Evolutionary conservation across 1,284 basidiomycete species (phyloP).

Genomic region (Pseudozyma tsukubaensis): DNA sequence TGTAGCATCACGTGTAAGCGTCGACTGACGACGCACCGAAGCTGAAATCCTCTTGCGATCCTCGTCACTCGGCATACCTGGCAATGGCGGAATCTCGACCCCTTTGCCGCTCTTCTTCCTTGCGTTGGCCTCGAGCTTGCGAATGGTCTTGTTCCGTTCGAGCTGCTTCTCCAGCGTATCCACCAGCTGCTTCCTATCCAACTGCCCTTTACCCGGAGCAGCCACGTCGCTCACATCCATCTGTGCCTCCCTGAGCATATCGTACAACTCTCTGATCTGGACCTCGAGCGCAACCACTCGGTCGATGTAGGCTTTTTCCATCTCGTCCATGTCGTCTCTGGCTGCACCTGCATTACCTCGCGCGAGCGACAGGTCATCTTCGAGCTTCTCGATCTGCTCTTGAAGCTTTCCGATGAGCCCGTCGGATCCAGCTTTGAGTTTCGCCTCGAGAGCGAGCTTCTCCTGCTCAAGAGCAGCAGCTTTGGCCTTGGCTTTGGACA

Average conservation of each 20-base stretch:
- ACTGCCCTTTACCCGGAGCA: conserved; percentile 53
- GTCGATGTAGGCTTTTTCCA: conserved; percentile 85
- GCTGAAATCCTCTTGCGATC: conserved; percentile 53
- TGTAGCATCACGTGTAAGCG: conserved; percentile 11
- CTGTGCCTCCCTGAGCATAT: conserved; percentile 82
- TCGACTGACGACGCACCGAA: conserved; percentile 50
- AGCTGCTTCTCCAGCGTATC: conserved; percentile 68
- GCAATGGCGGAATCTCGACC: conserved; percentile 21
- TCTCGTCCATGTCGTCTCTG: conserved; percentile 77
- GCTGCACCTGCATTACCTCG: conserved; percentile 76
- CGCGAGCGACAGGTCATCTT: conserved; percentile 82
- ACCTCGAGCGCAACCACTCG: conserved; percentile 87
- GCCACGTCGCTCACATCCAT: conserved; percentile 72
- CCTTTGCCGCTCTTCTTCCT: conserved; percentile 43
- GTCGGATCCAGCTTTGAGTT: conserved; percentile 82
- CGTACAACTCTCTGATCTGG: conserved; percentile 92
- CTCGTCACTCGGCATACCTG: conserved; percentile 31
- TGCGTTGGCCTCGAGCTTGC: conserved; percentile 68
- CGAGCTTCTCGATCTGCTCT: conserved; percentile 77
- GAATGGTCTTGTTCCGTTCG: conserved; percentile 67
- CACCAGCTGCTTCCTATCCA: conserved; percentile 73
- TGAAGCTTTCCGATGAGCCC: conserved; percentile 87
- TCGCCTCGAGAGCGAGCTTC: conserved; percentile 76
- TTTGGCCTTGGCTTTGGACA: conserved; percentile 76
- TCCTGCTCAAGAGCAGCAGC: conserved; percentile 78